A percentile compares a stretch with the other conserved stretches of the same genome.
Evolutionary conservation across 2,329 filamentous ascomycete genomes (phyloP).

Genomic region (Fusarium drepaniforme): DNA sequence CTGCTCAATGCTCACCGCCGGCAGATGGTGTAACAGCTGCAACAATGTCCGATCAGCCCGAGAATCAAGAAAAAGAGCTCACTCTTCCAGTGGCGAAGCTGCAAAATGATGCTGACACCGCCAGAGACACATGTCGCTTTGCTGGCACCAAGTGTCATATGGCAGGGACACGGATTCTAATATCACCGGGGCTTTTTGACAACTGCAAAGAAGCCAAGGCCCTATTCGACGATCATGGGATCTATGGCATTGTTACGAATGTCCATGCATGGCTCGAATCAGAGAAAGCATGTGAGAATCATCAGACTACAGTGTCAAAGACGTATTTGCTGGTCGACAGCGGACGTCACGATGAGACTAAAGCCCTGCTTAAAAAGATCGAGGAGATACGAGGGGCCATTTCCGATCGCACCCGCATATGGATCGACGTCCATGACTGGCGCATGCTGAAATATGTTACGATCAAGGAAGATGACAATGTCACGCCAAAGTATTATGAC

Average conservation of each 20-base stretch:
- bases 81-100: neutral
- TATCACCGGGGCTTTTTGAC: slow-evolving; percentile 56
- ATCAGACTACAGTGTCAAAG: slow-evolving; percentile 3
- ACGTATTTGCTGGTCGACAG: slow-evolving; percentile 59
- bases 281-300: slow-evolving; percentile 7
- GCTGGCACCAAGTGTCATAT: slow-evolving; percentile 54
- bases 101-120: neutral
- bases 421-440: slow-evolving; percentile 62
- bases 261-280: slow-evolving; percentile 50
- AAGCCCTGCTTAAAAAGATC: slow-evolving; percentile 49
- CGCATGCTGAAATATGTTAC: slow-evolving; percentile 56
- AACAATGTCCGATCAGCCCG: slow-evolving; percentile 3
- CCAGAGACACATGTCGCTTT: slow-evolving; percentile 46
- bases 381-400: slow-evolving; percentile 45
- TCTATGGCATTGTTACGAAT: slow-evolving; percentile 50
- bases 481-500: slow-evolving; percentile 49
- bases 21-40: neutral
- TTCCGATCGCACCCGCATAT: slow-evolving; percentile 47
- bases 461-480: slow-evolving; percentile 51
- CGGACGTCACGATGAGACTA: slow-evolving; percentile 46
- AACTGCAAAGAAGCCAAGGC: slow-evolving; percentile 52
- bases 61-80: neutral
- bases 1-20: neutral
- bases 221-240: slow-evolving; percentile 58
- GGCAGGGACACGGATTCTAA: slow-evolving; percentile 51